Percentiles rank a stretch among this genome's conserved stretches.
Conservation (phyloP, 1,284 basidiomycete genomes). For the Ustilago xerochloae region DNA sequence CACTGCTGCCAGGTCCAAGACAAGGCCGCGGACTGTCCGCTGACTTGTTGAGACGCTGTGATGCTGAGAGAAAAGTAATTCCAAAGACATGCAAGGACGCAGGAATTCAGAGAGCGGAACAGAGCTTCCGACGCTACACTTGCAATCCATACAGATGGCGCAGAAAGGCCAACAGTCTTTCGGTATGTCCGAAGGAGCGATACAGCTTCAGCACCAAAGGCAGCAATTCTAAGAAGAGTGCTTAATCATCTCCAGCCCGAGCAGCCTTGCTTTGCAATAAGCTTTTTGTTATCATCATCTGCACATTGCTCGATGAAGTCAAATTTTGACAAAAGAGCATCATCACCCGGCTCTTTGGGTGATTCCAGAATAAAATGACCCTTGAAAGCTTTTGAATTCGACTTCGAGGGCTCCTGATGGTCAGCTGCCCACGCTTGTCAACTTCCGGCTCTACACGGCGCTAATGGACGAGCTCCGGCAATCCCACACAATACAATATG, state of each 20-base stretch:
- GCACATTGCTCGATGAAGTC: too few relatives aligned
- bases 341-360: too few relatives aligned
- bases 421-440: neutral
- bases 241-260: too few relatives aligned
- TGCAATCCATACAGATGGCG: too few relatives aligned
- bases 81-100: neutral
- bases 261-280: too few relatives aligned
- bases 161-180: neutral
- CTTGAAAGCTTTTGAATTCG: too few relatives aligned
- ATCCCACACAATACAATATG: neutral
- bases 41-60: neutral
- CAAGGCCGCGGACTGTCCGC: neutral
- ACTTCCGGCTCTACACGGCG: neutral
- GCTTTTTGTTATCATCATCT: too few relatives aligned
- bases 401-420: too few relatives aligned
- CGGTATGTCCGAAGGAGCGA: slow-evolving; percentile 1
- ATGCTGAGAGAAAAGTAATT: neutral
- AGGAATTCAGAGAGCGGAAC: slow-evolving; percentile 7
- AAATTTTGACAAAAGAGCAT: neutral
- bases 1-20: neutral
- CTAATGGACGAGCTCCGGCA: neutral
- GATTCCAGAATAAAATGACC: too few relatives aligned
- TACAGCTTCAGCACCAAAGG: neutral
- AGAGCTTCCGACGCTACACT: slow-evolving; percentile 17
- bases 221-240: neutral